phyloP scores from a whole-genome alignment of 495 filamentous ascomycete species.

The Xylaria longipes region DNA sequence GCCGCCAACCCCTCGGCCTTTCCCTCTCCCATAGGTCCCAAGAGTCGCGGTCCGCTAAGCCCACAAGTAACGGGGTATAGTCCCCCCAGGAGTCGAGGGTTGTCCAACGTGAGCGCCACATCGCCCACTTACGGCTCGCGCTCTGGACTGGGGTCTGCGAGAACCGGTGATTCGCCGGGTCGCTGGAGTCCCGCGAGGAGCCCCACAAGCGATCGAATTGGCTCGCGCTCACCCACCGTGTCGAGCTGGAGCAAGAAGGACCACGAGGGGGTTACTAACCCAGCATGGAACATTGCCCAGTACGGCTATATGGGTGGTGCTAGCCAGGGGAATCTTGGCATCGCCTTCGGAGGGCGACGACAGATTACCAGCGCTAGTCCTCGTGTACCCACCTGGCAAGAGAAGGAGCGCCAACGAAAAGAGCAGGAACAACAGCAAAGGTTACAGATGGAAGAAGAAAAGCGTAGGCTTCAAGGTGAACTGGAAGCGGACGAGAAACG shows the following conservation, averaged over 20 bases:
- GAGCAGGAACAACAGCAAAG: conserved; percentile 66
- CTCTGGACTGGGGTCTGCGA: conserved; percentile 49
- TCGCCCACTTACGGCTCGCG: conserved; percentile 57
- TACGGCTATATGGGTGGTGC: conserved; percentile 99
- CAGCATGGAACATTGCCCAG: conserved; percentile 98
- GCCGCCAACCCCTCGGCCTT: conserved; percentile 76
- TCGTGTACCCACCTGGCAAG: conserved; percentile 71
- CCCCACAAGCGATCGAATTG: conserved; percentile 45
- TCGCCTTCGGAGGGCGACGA: conserved; percentile 86
- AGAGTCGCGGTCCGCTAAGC: conserved; percentile 69
- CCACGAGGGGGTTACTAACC: conserved; percentile 79
- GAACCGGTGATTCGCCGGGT: conserved; percentile 60
- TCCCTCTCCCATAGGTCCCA: conserved; percentile 71
- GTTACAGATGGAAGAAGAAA: conserved; percentile 68
- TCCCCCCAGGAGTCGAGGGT: conserved; percentile 61
- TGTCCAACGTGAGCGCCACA: conserved; percentile 72
- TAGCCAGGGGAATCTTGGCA: conserved; percentile 92
- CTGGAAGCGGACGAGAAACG: conserved; percentile 74
- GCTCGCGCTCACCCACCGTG: conserved; percentile 55
- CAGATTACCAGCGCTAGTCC: conserved; percentile 90
- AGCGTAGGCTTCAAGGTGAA: conserved; percentile 64
- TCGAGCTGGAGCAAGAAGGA: conserved; percentile 91
- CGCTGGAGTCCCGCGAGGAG: conserved; percentile 69
- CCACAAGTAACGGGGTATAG: conserved; percentile 70
- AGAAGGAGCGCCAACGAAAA: conserved; percentile 60